phyloP scores from a whole-genome alignment of 345 rosid genomes.

The Rhodamnia argentea region DNA sequence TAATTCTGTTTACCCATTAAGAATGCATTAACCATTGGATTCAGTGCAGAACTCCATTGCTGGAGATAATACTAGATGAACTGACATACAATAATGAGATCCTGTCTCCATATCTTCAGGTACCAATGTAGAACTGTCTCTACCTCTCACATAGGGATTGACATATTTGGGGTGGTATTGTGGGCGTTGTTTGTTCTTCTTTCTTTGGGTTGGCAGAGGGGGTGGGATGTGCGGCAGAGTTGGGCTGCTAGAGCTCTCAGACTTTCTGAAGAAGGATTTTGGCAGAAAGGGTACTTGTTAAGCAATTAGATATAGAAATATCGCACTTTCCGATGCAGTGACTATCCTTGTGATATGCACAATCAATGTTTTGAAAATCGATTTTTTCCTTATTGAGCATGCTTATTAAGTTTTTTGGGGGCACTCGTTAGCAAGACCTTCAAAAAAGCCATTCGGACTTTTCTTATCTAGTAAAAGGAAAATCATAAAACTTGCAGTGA shows the following conservation, averaged over 20 bases:
- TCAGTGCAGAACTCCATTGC: constrained; percentile 52
- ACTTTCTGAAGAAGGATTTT: not conserved
- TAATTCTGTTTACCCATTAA: not conserved
- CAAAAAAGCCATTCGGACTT: not conserved
- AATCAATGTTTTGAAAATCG: not conserved
- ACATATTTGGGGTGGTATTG: not conserved
- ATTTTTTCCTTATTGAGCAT: not conserved
- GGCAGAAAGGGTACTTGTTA: not conserved
- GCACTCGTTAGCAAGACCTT: not conserved
- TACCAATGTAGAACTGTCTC: constrained; percentile 6
- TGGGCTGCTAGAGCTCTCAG: not conserved
- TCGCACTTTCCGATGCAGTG: not conserved
- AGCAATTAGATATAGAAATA: not conserved
- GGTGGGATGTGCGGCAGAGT: too few species aligned
- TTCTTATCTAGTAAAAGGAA: not conserved
- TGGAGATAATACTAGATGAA: constrained; percentile 68
- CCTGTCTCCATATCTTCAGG: constrained; percentile 58
- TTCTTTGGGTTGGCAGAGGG: too few species aligned
- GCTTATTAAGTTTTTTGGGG: not conserved
- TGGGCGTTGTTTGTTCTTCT: not conserved
- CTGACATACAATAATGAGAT: constrained; percentile 49
- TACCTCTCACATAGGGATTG: not conserved
- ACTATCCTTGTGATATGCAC: not conserved
- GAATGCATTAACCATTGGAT: constrained; percentile 3
- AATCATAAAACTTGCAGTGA: not conserved